Base-by-base conservation (phyloP, 805 yeast species). In the Saturnispora saitoi region DNA sequence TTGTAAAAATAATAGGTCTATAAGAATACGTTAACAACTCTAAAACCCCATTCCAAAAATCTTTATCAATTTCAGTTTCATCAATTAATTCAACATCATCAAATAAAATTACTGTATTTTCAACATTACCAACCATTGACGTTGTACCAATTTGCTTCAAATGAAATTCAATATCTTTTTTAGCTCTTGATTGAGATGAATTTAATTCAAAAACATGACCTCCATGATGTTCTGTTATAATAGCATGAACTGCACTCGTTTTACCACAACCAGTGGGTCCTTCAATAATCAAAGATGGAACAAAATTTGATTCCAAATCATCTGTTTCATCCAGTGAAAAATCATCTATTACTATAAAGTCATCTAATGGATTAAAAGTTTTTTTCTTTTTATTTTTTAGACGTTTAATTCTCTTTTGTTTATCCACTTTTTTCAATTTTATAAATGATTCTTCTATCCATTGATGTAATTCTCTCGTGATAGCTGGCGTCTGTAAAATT, bases 11-110 rank as follows among this genome's bases (percentile, higher is more conserved):
- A 11, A 66, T 61, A 1, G 70, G 69, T n/a, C 69, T 53, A 44
- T 63, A 61, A 1, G 69, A 63, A 42, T 57, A 63, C 3, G 56
- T 70, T 36, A 88, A 63, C 12, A 86, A 70, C 43, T 78, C 81
- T 42, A 75, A 76, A 2, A 88, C 71, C 2, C 83, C 79, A 1
- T 71, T 59, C 96, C 97, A 93, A 59, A 91, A 90, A 2, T 80
- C 79, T 49, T 76, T 78, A 57, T 93, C 98, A 4, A 30, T 19
- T 30, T 76, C 79, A 37, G 75, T 78, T 47, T 79, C 87, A 57
- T 83, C 87, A 17, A 90, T 62, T 10, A 86, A 70, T 60, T 91
- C 96, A 37, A 86, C 90, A 57, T 91, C 96, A 56, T 90, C 96
- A 49, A 91, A 71, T 31, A 93, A 64, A 4, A 93, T 81, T 5